Conservation (phyloP, 108 stramenopile genomes). For the Fistulifera pelliculosa region DNA sequence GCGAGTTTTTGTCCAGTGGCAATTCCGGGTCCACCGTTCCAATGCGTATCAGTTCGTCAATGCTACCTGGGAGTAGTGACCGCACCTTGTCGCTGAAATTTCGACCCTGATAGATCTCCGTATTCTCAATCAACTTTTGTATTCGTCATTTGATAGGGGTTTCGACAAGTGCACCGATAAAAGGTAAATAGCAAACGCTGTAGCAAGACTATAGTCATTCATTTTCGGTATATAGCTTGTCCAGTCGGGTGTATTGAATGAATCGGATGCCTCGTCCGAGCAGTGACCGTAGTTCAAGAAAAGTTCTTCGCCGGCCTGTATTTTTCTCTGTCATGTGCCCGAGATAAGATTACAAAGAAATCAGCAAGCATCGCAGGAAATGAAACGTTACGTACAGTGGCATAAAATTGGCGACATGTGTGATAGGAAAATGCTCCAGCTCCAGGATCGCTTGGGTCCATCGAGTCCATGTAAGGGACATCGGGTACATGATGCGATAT, state of each 20-base stretch:
- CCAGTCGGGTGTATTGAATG: conserved; percentile 7
- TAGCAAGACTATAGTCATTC: conserved; percentile 4
- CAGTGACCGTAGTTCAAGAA: conserved; percentile 18
- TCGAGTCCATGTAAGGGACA: not conserved
- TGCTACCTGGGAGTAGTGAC: conserved; percentile 2
- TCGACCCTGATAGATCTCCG: not conserved
- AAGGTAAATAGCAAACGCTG: conserved; percentile 3
- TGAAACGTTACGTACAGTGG: not conserved
- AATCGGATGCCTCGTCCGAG: not conserved
- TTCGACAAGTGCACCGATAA: not conserved
- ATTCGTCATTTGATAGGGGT: no score
- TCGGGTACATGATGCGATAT: not conserved
- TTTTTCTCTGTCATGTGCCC: no score
- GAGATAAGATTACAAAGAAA: no score
- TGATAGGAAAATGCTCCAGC: conserved; percentile 35
- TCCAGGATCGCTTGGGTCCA: conserved; percentile 17
- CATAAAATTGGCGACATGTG: conserved; percentile 22
- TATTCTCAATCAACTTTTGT: not conserved
- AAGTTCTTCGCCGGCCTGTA: conserved; percentile 19
- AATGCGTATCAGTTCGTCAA: not conserved
- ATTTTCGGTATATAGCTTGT: not conserved
- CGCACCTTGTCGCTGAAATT: not conserved
- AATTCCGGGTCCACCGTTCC: not conserved
- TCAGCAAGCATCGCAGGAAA: no score
- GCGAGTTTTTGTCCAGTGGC: conserved; percentile 9